A percentile compares a stretch with the other conserved stretches of the same genome.
These are phyloP conservation scores for Podaxis rugospora DNA, from an alignment of 768 basidiomycete species.

Conservation along the genomic window DNA sequence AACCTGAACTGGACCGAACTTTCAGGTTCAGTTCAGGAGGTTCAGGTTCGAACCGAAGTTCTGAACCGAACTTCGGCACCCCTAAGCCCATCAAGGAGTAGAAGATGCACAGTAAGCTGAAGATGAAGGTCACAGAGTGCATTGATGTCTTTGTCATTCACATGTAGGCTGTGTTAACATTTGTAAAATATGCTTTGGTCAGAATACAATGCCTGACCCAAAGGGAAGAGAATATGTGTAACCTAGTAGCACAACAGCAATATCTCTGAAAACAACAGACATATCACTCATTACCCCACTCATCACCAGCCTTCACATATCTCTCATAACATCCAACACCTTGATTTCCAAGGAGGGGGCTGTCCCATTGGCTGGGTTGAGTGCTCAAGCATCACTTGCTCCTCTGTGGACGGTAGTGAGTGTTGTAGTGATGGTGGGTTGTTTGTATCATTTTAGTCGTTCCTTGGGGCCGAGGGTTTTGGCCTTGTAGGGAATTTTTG, in stretches of 20 bases:
- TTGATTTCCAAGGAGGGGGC: background rate
- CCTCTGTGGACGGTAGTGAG: constrained; percentile 6
- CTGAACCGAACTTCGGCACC: too few relatives aligned
- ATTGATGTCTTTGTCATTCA: background rate
- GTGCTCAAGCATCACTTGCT: constrained; percentile 8
- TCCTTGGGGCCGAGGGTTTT: background rate
- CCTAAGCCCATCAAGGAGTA: background rate
- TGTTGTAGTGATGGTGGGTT: constrained; percentile 5
- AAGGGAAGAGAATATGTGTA: background rate
- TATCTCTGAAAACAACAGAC: background rate
- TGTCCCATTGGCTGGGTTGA: background rate
- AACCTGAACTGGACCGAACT: too few relatives aligned
- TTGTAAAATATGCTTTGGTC: background rate
- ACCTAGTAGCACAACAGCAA: background rate
- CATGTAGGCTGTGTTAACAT: background rate
- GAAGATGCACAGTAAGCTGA: background rate
- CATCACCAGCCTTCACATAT: background rate
- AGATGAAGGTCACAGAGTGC: background rate
- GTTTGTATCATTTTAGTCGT: too few relatives aligned
- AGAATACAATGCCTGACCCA: too few relatives aligned
- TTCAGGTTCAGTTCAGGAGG: too few relatives aligned
- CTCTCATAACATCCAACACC: background rate
- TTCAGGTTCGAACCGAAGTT: too few relatives aligned
- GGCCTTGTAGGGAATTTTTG: background rate
- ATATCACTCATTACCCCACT: background rate